A percentile compares a stretch with the other conserved stretches of the same genome.
These are phyloP conservation scores for Quercus glauca DNA, from an alignment of 306 rosid genomes.

Conservation along the genomic window DNA sequence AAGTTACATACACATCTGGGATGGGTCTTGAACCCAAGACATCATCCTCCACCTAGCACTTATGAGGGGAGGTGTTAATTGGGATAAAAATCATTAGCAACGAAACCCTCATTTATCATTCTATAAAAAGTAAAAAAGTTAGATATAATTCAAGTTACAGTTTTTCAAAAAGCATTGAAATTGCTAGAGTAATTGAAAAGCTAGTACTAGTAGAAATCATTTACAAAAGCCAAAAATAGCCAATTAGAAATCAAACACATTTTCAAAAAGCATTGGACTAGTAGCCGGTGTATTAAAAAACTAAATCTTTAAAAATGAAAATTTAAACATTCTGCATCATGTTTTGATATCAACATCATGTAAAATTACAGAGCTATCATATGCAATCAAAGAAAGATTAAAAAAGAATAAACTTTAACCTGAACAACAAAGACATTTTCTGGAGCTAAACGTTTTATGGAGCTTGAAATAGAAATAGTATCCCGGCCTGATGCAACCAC, in stretches of 20 bases:
- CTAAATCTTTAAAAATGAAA: not conserved
- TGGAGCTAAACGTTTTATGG: conserved; percentile 81
- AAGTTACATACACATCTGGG: too few species aligned
- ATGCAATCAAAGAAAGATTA: conserved; percentile 4
- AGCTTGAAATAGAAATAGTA: conserved; percentile 74
- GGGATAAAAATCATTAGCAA: not conserved
- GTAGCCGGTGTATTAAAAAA: not conserved
- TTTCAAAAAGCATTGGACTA: not conserved
- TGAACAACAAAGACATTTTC: conserved; percentile 90
- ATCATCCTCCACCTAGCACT: too few species aligned
- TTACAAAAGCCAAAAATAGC: too few species aligned
- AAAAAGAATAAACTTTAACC: conserved; percentile 46
- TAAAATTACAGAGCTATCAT: not conserved
- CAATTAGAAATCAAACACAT: too few species aligned
- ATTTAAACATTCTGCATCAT: not conserved
- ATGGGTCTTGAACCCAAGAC: too few species aligned
- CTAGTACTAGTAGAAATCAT: too few species aligned
- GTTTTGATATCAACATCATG: not conserved
- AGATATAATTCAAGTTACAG: not conserved
- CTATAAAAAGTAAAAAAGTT: not conserved
- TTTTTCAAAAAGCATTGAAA: not conserved
- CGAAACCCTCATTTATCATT: not conserved
- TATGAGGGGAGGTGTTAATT: too few species aligned
- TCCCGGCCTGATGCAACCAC: conserved; percentile 90
- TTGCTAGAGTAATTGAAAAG: too few species aligned